Evolutionary conservation across 179 eudicot species (phyloP).

Genomic region (Camellia oleifera): DNA sequence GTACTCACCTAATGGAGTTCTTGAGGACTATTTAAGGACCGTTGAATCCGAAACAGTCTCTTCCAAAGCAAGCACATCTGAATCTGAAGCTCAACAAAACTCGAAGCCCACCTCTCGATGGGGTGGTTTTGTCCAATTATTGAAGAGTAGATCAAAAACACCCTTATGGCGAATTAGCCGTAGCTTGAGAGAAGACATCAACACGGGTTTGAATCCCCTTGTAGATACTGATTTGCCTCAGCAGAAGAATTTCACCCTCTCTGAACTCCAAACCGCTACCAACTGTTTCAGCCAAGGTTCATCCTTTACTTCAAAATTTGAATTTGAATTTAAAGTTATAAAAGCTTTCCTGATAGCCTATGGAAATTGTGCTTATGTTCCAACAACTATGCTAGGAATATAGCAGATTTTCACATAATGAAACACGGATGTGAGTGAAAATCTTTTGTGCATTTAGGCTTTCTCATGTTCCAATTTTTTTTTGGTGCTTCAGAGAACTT

Average conservation of each 20-base stretch:
- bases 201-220: constrained; percentile 14
- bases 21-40: constrained; percentile 50
- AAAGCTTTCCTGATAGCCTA: no score
- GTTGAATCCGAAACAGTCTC: constrained; percentile 47
- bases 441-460: no score
- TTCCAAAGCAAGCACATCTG: constrained; percentile 51
- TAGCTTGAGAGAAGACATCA: constrained; percentile 32
- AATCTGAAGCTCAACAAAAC: constrained; percentile 20
- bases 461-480: background rate
- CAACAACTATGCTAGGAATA: background rate
- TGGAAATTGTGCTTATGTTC: background rate
- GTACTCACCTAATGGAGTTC: constrained; percentile 50
- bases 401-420: background rate
- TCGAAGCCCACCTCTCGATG: constrained; percentile 42
- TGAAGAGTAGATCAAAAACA: constrained; percentile 44
- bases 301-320: constrained; percentile 11
- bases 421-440: no score
- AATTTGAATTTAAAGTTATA: background rate
- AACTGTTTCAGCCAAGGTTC: constrained; percentile 65
- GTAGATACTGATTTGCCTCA: constrained; percentile 45
- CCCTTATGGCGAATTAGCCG: constrained; percentile 42
- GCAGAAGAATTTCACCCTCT: constrained; percentile 67
- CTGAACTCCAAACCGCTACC: constrained; percentile 74
- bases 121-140: constrained; percentile 40
- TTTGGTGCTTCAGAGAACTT: constrained; percentile 47